phyloP scores from a whole-genome alignment of 352 stramenopile genomes.

The Phytophthora citrophthora region DNA sequence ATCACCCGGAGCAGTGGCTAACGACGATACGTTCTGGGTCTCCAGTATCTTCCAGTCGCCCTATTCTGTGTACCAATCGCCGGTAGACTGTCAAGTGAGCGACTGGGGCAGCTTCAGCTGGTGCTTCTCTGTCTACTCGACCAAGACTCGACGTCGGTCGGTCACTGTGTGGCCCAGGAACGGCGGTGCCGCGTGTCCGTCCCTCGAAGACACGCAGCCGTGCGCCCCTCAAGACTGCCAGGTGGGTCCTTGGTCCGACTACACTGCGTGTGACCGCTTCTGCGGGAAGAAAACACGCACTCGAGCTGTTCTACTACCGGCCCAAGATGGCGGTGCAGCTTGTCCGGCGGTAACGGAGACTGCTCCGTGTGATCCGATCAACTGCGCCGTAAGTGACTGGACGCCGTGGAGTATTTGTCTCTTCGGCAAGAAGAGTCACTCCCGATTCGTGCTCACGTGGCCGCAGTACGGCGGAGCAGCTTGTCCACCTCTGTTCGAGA shows the following conservation, averaged over 20 bases:
- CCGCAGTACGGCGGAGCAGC: constrained; percentile 43
- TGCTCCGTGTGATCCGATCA: constrained; percentile 45
- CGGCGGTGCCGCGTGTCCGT: constrained; percentile 45
- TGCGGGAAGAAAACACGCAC: constrained; percentile 45
- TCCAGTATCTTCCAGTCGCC: constrained; percentile 1
- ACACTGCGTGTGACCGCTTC: constrained; percentile 32
- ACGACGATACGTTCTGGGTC: constrained; percentile 24
- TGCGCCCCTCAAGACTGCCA: constrained; percentile 57
- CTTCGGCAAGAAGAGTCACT: constrained; percentile 41
- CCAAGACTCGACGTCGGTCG: constrained; percentile 49
- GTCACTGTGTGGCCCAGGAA: constrained; percentile 35
- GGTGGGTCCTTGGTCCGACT: constrained; percentile 41
- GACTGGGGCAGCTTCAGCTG: constrained; percentile 44
- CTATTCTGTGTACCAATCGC: background rate
- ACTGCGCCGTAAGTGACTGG: constrained; percentile 57
- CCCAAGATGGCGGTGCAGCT: constrained; percentile 30
- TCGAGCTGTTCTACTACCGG: constrained; percentile 29
- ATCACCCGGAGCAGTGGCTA: background rate
- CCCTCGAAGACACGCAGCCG: constrained; percentile 44
- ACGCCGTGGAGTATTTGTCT: constrained; percentile 46
- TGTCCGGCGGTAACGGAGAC: constrained; percentile 42
- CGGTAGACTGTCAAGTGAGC: constrained; percentile 21
- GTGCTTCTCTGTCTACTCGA: constrained; percentile 36
- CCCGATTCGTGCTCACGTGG: constrained; percentile 34
- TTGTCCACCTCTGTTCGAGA: constrained; percentile 44